Percentiles rank a stretch among this genome's conserved stretches.
Evolutionary conservation across 495 filamentous ascomycete species (phyloP).

Genomic region (Daldinia grandis): DNA sequence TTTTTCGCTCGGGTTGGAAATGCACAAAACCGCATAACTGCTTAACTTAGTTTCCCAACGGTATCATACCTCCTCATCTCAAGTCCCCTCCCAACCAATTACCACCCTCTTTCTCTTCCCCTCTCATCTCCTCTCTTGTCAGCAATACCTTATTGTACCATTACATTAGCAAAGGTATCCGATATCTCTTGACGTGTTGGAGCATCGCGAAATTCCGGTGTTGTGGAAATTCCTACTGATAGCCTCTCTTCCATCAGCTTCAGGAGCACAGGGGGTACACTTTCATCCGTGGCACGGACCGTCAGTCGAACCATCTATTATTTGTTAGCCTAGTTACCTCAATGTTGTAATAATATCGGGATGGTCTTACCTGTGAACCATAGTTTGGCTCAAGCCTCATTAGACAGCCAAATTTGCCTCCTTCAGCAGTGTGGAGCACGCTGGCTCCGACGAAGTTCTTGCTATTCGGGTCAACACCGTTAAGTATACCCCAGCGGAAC

Average conservation of each 20-base stretch:
- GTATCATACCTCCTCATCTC: conserved; percentile 22
- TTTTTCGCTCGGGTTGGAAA: conserved; percentile 38
- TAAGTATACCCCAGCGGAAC: conserved; percentile 87
- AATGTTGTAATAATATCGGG: not conserved
- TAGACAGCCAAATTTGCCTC: conserved; percentile 92
- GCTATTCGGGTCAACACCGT: conserved; percentile 84
- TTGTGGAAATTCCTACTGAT: conserved; percentile 57
- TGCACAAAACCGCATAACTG: conserved; percentile 35
- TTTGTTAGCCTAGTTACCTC: conserved; percentile 38
- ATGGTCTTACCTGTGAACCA: conserved; percentile 73
- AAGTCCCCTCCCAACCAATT: conserved; percentile 10
- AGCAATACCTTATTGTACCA: conserved; percentile 52
- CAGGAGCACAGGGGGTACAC: conserved; percentile 78
- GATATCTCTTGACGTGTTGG: conserved; percentile 56
- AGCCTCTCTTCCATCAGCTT: conserved; percentile 88
- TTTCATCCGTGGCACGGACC: conserved; percentile 91
- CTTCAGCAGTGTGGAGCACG: conserved; percentile 82
- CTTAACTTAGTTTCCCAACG: conserved; percentile 23
- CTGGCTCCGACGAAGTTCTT: conserved; percentile 95
- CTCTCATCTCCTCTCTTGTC: not conserved
- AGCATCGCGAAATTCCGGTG: conserved; percentile 42
- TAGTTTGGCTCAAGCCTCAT: conserved; percentile 95
- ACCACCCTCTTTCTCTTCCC: conserved; percentile 4
- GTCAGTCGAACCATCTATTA: conserved; percentile 92
- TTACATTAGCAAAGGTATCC: conserved; percentile 58